Evolutionary conservation across 768 basidiomycete species (phyloP), one percentile per base, ranked within the genome.

Genomic region (Auricularia sp.): DNA sequence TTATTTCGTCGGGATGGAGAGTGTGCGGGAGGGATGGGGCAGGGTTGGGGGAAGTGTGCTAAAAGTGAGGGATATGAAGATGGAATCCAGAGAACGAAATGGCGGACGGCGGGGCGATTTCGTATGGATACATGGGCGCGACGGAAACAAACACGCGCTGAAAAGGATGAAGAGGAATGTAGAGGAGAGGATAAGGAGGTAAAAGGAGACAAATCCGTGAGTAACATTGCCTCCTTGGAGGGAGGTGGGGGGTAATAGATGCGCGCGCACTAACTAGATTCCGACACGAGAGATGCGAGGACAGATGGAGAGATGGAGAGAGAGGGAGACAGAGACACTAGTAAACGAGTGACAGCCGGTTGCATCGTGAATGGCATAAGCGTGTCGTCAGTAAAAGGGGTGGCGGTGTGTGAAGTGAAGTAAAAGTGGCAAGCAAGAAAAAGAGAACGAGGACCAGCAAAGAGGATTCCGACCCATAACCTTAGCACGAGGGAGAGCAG

Each of bases 351-450:
- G 47, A 51, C 47, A 51, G 47, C 47, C 47, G 47, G 21, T 51
- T 51, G 47, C 47, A 51, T 51, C 47, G 47, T 51, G 47, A 51
- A 51, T 51, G 47, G 47, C 47, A 51, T 51, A 51, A 51, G 47
- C 47, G 47, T 51, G 47, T 51, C 47, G 47, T 51, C 21, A 51
- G 21, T 16, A 51, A 21, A 51, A 51, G 6, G 47, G 47, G 16
- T 8, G 16, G 14, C 11, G 39, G 39, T 42, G 21, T 51, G 47
- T 18, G 47, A 21, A 21, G 47, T 8, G 47, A 18, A 18, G 47
- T 6, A 51, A 51, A 18, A 42, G 39, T 7, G 39, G 13, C 39
- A 42, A 42, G 8, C 39, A 42, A 42, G 39, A 14, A 14, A 42
- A 14, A 42, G 13, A 42, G 18, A 16, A 51, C 47, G 29, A 29